These are phyloP conservation scores for Boletus pseudo-olivaceus DNA, from an alignment of 768 basidiomycete species.

Conservation along the genomic window DNA sequence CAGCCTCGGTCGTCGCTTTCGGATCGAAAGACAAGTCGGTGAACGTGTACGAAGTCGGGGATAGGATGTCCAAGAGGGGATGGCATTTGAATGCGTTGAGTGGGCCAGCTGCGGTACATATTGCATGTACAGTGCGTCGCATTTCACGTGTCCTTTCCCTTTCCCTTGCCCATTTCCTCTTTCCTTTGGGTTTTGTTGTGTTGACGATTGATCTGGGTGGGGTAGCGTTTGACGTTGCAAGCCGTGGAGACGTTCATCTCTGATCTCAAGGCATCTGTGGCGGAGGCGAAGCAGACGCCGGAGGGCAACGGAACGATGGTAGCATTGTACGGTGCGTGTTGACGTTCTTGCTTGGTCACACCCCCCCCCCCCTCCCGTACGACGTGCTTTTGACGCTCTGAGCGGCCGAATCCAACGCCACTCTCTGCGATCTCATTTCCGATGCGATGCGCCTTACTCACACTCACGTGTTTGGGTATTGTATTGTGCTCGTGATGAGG, in stretches of 20 bases:
- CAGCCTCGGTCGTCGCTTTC: slow-evolving; percentile 89
- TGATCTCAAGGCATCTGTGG: slow-evolving; percentile 77
- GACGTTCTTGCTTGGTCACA: background rate
- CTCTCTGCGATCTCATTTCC: too few relatives aligned
- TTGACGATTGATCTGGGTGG: background rate
- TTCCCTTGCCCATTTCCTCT: too few relatives aligned
- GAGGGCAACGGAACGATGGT: slow-evolving; percentile 86
- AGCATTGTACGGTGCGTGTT: slow-evolving; percentile 73
- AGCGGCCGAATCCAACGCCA: too few relatives aligned
- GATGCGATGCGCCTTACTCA: background rate
- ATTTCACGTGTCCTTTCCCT: background rate
- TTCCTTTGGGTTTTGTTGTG: background rate
- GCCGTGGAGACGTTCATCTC: slow-evolving; percentile 74
- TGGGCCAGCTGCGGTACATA: slow-evolving; percentile 81
- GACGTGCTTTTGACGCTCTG: background rate
- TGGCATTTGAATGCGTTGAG: slow-evolving; percentile 91
- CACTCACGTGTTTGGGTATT: too few relatives aligned
- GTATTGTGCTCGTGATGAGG: background rate
- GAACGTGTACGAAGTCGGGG: slow-evolving; percentile 86
- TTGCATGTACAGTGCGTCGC: slow-evolving; percentile 81
- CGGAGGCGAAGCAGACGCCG: slow-evolving; percentile 60
- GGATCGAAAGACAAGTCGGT: slow-evolving; percentile 50
- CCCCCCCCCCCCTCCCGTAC: too few relatives aligned
- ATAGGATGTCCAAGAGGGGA: slow-evolving; percentile 77
- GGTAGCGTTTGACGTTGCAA: slow-evolving; percentile 73